Evolutionary conservation across 306 rosid genomes (phyloP).

Genomic region (Vachellia pachyceras): DNA sequence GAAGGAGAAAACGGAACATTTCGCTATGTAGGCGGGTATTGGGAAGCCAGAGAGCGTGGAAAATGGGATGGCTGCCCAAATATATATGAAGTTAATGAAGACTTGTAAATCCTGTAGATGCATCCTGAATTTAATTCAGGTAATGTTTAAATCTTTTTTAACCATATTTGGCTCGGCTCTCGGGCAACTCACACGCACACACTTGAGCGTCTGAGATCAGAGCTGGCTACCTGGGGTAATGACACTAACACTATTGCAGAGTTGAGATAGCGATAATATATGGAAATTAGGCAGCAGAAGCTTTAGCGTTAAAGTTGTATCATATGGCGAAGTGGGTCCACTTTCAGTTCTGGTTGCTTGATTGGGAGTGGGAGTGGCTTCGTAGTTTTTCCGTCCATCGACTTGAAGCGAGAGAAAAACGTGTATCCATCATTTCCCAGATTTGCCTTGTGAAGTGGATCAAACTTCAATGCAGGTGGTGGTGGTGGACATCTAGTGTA

Average conservation of each 20-base stretch:
- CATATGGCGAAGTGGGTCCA: neutral
- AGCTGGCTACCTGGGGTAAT: neutral
- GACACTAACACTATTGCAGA: conserved; percentile 11
- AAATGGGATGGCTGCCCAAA: conserved; percentile 85
- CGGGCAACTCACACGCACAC: no score
- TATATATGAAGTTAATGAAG: conserved; percentile 74
- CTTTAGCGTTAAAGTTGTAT: neutral
- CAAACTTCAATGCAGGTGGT: neutral
- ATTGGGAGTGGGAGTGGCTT: neutral
- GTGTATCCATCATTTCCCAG: conserved; percentile 1
- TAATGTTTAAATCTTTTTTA: conserved; percentile 22
- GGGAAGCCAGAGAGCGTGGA: conserved; percentile 83
- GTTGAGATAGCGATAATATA: neutral
- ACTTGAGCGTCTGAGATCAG: neutral
- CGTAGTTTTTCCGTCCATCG: neutral
- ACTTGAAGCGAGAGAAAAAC: neutral
- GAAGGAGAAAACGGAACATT: conserved; percentile 60
- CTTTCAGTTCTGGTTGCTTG: conserved; percentile 6
- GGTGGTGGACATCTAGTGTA: neutral
- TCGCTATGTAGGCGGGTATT: conserved; percentile 64
- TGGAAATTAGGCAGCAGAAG: neutral
- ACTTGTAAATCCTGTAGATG: conserved; percentile 47
- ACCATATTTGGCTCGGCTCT: neutral
- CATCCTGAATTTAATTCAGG: conserved; percentile 64
- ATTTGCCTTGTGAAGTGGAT: neutral